Percentiles rank a stretch among this genome's conserved stretches.
phyloP scores from a whole-genome alignment of 371 early-diverging fungal species.

The Actinomucor elegans region DNA sequence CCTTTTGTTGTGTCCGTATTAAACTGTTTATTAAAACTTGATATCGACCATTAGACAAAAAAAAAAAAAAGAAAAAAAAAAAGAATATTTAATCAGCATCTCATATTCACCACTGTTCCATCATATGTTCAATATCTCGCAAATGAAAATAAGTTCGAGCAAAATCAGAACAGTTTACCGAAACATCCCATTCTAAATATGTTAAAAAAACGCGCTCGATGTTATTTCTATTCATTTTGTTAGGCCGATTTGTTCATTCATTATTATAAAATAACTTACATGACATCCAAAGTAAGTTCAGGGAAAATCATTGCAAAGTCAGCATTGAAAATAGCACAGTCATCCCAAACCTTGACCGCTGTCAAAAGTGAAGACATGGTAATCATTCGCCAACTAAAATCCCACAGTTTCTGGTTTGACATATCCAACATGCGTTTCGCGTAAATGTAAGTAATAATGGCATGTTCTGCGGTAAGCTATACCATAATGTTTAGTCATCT shows the following conservation, averaged over 20 bases:
- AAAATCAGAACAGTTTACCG: slow-evolving; percentile 15
- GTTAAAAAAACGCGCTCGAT: slow-evolving; percentile 18
- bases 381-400: slow-evolving; percentile 75
- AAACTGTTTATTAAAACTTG: no score
- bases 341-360: slow-evolving; percentile 88
- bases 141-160: slow-evolving; percentile 20
- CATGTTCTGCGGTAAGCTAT: slow-evolving; percentile 68
- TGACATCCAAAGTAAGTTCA: slow-evolving; percentile 26
- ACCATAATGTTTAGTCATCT: background rate
- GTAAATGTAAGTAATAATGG: slow-evolving; percentile 73
- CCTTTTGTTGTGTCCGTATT: no score
- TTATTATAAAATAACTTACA: no score
- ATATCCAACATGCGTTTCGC: slow-evolving; percentile 67
- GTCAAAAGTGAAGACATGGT: slow-evolving; percentile 68
- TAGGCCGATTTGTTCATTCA: no score
- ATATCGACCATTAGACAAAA: no score
- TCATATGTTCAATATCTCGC: slow-evolving; percentile 12
- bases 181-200: slow-evolving; percentile 21
- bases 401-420: slow-evolving; percentile 62
- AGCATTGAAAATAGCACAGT: slow-evolving; percentile 83
- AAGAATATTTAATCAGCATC: background rate
- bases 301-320: slow-evolving; percentile 83
- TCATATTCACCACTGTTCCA: slow-evolving; percentile 8
- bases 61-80: background rate
- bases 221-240: slow-evolving; percentile 19